Conservation (phyloP, 2,329 filamentous ascomycete species). For the Exophiala calicioides region DNA sequence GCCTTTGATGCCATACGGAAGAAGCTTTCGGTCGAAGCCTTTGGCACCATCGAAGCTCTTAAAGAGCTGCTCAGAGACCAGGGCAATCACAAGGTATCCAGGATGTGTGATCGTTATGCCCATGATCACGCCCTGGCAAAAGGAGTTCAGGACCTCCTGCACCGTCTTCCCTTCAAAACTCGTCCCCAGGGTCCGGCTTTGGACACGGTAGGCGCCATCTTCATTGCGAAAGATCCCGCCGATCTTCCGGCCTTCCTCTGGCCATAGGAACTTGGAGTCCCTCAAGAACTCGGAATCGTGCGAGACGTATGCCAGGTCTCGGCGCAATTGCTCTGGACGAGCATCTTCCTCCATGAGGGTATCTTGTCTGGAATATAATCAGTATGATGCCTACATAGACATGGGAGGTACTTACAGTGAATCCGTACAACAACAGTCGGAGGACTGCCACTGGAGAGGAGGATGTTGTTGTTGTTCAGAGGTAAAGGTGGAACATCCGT, state of each 20-base stretch:
- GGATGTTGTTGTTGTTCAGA: too few relatives aligned
- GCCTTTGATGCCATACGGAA: slow-evolving; percentile 10
- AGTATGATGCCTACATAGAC: too few relatives aligned
- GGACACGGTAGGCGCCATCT: too few relatives aligned
- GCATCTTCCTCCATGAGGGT: too few relatives aligned
- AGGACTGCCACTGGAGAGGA: too few relatives aligned
- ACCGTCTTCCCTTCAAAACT: background rate
- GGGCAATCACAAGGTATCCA: background rate
- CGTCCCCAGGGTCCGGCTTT: background rate
- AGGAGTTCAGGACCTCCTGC: slow-evolving; percentile 5
- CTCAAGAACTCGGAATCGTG: slow-evolving; percentile 5
- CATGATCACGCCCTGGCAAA: slow-evolving; percentile 17
- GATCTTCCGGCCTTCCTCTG: too few relatives aligned
- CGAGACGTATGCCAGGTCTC: background rate
- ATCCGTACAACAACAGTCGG: too few relatives aligned
- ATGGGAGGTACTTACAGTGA: too few relatives aligned
- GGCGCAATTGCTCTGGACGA: too few relatives aligned
- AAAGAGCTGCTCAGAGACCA: slow-evolving; percentile 12
- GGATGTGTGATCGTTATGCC: background rate
- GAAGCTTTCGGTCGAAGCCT: background rate
- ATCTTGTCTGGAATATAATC: too few relatives aligned
- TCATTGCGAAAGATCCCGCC: too few relatives aligned
- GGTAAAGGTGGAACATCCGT: too few relatives aligned
- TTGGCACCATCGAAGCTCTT: slow-evolving; percentile 2
- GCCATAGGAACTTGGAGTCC: slow-evolving; percentile 3